A percentile compares a stretch with the other conserved stretches of the same genome.
Evolutionary conservation across 495 filamentous ascomycete species (phyloP).

Genomic region (Trichocladium uniseriatum): DNA sequence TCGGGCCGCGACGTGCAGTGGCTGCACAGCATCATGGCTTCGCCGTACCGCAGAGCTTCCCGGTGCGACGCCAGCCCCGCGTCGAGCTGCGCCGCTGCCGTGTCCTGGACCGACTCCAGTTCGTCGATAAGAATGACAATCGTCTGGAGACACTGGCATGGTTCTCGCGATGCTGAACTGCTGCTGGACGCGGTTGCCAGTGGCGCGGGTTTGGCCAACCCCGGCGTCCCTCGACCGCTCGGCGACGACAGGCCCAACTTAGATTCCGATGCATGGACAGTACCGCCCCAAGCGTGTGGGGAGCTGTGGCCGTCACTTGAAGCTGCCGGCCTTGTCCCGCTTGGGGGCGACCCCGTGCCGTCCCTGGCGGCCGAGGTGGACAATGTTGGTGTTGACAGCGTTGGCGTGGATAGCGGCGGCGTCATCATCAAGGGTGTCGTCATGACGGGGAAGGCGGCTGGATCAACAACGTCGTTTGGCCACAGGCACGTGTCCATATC

Average conservation of each 20-base stretch:
- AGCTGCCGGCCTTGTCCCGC: too few species aligned
- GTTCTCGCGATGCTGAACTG: not conserved
- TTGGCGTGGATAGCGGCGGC: too few species aligned
- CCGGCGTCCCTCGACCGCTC: too few species aligned
- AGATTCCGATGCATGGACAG: too few species aligned
- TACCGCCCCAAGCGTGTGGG: too few species aligned
- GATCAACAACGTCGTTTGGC: not conserved
- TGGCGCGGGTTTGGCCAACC: too few species aligned
- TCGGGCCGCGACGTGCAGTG: conserved; percentile 7
- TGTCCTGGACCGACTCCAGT: conserved; percentile 1
- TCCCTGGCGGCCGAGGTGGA: too few species aligned
- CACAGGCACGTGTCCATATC: not conserved
- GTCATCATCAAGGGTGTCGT: too few species aligned
- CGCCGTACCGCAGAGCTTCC: conserved; percentile 11
- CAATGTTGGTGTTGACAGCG: too few species aligned
- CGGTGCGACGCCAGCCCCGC: conserved; percentile 8
- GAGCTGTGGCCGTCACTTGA: too few species aligned
- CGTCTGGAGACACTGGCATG: conserved; percentile 9
- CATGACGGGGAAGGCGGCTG: not conserved
- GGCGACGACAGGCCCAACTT: too few species aligned
- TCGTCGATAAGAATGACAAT: conserved; percentile 9
- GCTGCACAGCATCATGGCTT: conserved; percentile 6
- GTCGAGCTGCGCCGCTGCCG: conserved; percentile 1
- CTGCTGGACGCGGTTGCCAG: too few species aligned
- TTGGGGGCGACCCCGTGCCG: not conserved